phyloP scores from a whole-genome alignment of 225 moss, liverwort and hornwort genomes.

The Asterella californica region DNA sequence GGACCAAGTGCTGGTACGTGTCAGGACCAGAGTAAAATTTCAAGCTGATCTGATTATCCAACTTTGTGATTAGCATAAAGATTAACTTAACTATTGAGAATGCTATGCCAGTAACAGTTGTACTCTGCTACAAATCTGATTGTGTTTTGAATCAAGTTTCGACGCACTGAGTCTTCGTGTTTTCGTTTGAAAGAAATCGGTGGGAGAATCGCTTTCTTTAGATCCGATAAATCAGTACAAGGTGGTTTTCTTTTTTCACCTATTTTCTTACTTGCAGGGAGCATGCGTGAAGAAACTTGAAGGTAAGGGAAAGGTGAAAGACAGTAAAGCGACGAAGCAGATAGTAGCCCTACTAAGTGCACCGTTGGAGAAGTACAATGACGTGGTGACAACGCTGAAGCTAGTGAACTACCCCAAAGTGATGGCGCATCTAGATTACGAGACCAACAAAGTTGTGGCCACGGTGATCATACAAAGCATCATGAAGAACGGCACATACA shows the following conservation, averaged over 20 bases:
- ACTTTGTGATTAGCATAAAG: not conserved
- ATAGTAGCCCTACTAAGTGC: conserved; percentile 75
- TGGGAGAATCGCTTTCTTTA: too few species aligned
- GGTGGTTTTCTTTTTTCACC: too few species aligned
- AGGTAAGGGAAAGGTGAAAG: conserved; percentile 74
- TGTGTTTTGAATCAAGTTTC: not conserved
- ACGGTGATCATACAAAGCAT: conserved; percentile 84
- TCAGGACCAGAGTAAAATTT: not conserved
- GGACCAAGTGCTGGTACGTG: conserved; percentile 82
- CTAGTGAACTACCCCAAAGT: conserved; percentile 83
- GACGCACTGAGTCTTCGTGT: not conserved
- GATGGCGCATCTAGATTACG: conserved; percentile 88
- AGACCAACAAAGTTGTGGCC: conserved; percentile 82
- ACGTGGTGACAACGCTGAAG: conserved; percentile 81
- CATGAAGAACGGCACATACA: conserved; percentile 63
- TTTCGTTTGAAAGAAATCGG: not conserved
- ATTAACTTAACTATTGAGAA: not conserved
- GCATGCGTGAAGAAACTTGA: conserved; percentile 83
- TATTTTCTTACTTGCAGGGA: conserved; percentile 48
- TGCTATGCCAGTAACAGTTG: not conserved
- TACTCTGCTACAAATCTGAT: not conserved
- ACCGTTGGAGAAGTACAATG: conserved; percentile 85
- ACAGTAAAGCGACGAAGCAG: conserved; percentile 72
- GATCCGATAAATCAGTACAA: too few species aligned
- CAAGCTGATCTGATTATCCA: not conserved